These are phyloP conservation scores for Starmerella bacillaris DNA, from an alignment of 805 yeast species.

Conservation along the genomic window DNA sequence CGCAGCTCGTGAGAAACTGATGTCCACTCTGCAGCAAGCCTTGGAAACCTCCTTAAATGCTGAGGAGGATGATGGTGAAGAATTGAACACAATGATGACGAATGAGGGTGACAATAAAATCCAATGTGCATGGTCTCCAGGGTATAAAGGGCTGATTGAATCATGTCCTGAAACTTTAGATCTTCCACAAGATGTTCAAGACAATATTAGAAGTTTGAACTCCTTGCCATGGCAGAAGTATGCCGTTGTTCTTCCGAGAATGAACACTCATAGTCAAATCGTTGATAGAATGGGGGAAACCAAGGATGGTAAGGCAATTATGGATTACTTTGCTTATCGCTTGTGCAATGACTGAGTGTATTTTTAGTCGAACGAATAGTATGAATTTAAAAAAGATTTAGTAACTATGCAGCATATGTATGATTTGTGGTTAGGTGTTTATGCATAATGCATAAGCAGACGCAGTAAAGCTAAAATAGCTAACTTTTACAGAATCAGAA, in stretches of 20 bases:
- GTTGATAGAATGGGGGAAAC: conserved; percentile 37
- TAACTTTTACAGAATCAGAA: too few relatives aligned
- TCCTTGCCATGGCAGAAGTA: conserved; percentile 57
- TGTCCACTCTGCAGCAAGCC: background rate
- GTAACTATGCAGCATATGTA: conserved; percentile 2
- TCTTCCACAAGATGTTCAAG: conserved; percentile 1
- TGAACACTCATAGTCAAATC: conserved; percentile 76
- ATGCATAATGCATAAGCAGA: too few relatives aligned
- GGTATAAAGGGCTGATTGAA: conserved; percentile 7
- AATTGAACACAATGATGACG: background rate
- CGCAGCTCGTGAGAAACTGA: background rate
- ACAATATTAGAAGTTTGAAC: conserved; percentile 32
- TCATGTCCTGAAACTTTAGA: conserved; percentile 1
- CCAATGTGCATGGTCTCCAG: conserved; percentile 1
- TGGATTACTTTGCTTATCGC: conserved; percentile 16
- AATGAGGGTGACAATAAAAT: background rate
- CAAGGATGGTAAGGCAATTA: conserved; percentile 19
- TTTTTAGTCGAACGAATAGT: too few relatives aligned
- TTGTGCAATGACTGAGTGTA: too few relatives aligned
- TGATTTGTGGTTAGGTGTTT: background rate
- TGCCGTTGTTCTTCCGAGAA: conserved; percentile 49
- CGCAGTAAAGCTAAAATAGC: too few relatives aligned
- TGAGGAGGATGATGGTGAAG: background rate
- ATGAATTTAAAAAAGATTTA: too few relatives aligned
- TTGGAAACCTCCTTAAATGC: background rate